Conservation (phyloP, 164 flowering plant species). For the Piper longum region DNA sequence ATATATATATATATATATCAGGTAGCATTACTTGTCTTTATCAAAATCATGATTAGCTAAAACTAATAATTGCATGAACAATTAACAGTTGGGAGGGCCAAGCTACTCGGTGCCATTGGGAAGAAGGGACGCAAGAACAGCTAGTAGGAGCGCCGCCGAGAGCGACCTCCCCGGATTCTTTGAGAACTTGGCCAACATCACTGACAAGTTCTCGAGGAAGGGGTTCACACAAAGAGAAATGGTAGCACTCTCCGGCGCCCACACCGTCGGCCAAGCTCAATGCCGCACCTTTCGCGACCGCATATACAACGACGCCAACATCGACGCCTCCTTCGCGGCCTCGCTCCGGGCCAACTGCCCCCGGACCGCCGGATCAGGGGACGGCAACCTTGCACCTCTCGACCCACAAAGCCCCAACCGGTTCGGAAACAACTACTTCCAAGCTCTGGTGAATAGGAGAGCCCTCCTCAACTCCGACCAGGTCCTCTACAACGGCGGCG, state of each 20-base stretch:
- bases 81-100: slow-evolving; percentile 30
- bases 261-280: too few species aligned
- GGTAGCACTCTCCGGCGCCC: too few species aligned
- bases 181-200: slow-evolving; percentile 10
- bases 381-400: slow-evolving; percentile 19
- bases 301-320: too few species aligned
- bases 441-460: slow-evolving; percentile 11
- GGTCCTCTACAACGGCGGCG: slow-evolving; percentile 14
- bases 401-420: slow-evolving; percentile 18
- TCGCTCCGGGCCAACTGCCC: slow-evolving; percentile 20
- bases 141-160: slow-evolving; percentile 8
- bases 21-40: too few species aligned
- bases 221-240: too few species aligned
- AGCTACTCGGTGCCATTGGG: slow-evolving; percentile 27
- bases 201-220: slow-evolving; percentile 8
- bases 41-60: too few species aligned
- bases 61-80: too few species aligned
- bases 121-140: too few species aligned
- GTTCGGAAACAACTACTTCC: slow-evolving; percentile 21
- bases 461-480: slow-evolving; percentile 33
- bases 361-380: background rate
- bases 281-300: too few species aligned
- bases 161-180: slow-evolving; percentile 16
- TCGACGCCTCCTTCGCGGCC: slow-evolving; percentile 11
- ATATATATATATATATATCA: too few species aligned